phyloP scores from a whole-genome alignment of 352 stramenopile species.

The Pythium periplocum region DNA sequence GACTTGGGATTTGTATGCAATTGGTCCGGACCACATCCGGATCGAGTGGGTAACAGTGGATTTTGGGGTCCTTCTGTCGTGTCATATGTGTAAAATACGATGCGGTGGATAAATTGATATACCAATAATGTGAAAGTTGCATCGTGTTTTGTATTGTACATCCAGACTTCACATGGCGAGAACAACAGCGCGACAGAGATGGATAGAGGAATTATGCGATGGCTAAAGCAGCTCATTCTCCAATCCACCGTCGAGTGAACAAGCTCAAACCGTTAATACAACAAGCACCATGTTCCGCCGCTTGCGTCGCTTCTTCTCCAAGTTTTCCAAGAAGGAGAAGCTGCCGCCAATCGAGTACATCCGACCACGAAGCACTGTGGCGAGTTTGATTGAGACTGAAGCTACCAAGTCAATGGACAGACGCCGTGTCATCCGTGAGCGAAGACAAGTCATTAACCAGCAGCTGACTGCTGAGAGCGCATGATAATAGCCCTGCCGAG shows the following conservation, averaged over 20 bases:
- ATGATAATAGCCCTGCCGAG: not conserved
- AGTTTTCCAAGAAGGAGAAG: slow-evolving; percentile 3
- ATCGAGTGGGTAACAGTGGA: not conserved
- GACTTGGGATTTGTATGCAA: too few relatives aligned
- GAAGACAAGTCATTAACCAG: not conserved
- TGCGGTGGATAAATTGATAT: slow-evolving; percentile 4
- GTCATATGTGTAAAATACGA: slow-evolving; percentile 2
- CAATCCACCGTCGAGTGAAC: not conserved
- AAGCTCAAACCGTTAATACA: not conserved
- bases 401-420: not conserved
- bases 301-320: slow-evolving; percentile 4
- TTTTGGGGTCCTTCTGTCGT: not conserved
- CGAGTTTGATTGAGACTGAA: not conserved
- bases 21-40: too few relatives aligned
- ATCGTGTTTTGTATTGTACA: not conserved
- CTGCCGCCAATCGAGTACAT: not conserved
- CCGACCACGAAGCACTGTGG: not conserved
- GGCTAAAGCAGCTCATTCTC: not conserved
- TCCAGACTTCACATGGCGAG: not conserved
- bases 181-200: not conserved
- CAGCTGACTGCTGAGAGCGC: not conserved
- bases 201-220: not conserved
- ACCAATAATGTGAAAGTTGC: not conserved
- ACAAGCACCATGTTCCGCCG: slow-evolving; percentile 6
- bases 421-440: not conserved